These are phyloP conservation scores for Sporodiniella umbellata DNA, from an alignment of 371 early-diverging fungal species.

Conservation along the genomic window DNA sequence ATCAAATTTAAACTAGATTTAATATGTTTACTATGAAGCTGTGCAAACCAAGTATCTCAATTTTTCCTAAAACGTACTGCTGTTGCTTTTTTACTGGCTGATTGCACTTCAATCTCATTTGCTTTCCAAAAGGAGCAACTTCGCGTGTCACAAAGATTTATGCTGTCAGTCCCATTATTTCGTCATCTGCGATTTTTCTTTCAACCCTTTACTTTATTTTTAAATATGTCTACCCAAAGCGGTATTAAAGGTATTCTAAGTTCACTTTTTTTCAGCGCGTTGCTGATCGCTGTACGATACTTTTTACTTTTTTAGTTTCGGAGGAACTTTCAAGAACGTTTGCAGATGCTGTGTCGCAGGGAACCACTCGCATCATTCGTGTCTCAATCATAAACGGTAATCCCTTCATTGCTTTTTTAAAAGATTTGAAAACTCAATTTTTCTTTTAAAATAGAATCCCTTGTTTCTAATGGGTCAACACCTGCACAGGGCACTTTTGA, in stretches of 20 bases:
- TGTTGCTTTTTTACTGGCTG: too few relatives aligned
- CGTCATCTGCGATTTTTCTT: too few relatives aligned
- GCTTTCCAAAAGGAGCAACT: too few relatives aligned
- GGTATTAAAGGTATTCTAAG: constrained; percentile 49
- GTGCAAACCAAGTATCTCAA: too few relatives aligned
- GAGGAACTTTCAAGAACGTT: constrained; percentile 49
- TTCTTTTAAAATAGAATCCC: constrained; percentile 29
- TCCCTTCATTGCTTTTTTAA: too few relatives aligned
- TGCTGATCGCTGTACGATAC: too few relatives aligned
- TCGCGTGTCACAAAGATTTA: too few relatives aligned
- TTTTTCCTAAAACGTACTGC: too few relatives aligned
- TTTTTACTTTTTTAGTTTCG: constrained; percentile 31
- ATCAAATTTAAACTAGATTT: too few relatives aligned
- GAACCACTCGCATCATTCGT: constrained; percentile 41
- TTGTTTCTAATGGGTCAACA: constrained; percentile 42
- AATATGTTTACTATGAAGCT: too few relatives aligned
- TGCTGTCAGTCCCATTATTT: background rate
- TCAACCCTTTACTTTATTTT: background rate
- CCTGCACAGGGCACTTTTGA: constrained; percentile 53
- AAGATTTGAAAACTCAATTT: background rate
- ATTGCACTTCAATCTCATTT: too few relatives aligned
- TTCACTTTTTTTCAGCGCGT: too few relatives aligned
- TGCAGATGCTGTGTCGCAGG: constrained; percentile 35
- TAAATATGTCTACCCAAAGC: constrained; percentile 31
- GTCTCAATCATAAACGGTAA: constrained; percentile 50